Conservation (phyloP, 176 grass and related monocot genomes). For the Puya raimondii region DNA sequence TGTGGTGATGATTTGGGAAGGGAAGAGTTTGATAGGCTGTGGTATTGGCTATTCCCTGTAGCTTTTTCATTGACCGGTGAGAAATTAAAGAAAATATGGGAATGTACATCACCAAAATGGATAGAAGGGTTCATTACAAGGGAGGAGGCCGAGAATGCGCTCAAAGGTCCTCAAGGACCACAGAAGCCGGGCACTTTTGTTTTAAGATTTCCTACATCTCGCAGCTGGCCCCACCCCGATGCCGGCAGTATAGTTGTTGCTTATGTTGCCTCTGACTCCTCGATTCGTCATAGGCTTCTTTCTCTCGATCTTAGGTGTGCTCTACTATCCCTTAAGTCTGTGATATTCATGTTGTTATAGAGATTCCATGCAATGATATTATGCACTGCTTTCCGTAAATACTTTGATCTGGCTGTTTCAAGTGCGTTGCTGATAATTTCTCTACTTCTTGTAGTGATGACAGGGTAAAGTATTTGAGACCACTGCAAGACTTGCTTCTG, state of each 20-base stretch:
- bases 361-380: no score
- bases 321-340: neutral
- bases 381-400: no score
- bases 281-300: constrained; percentile 64
- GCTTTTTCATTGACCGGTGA: constrained; percentile 61
- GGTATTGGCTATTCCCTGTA: constrained; percentile 93
- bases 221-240: constrained; percentile 96
- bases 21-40: constrained; percentile 74
- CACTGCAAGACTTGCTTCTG: constrained; percentile 71
- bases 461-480: constrained; percentile 28
- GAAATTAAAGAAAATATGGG: constrained; percentile 61
- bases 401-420: neutral
- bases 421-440: neutral
- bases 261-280: constrained; percentile 48
- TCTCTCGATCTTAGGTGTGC: constrained; percentile 52
- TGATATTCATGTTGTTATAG: neutral
- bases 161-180: constrained; percentile 36
- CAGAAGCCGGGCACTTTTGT: constrained; percentile 60
- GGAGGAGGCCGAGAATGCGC: constrained; percentile 60
- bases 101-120: constrained; percentile 54
- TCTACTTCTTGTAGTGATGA: constrained; percentile 25
- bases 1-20: constrained; percentile 59
- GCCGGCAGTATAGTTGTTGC: constrained; percentile 67
- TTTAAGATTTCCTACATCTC: constrained; percentile 70
- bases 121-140: constrained; percentile 78